Base-by-base conservation (phyloP, 169 alveolate species). In the Eimeria brunetti region DNA sequence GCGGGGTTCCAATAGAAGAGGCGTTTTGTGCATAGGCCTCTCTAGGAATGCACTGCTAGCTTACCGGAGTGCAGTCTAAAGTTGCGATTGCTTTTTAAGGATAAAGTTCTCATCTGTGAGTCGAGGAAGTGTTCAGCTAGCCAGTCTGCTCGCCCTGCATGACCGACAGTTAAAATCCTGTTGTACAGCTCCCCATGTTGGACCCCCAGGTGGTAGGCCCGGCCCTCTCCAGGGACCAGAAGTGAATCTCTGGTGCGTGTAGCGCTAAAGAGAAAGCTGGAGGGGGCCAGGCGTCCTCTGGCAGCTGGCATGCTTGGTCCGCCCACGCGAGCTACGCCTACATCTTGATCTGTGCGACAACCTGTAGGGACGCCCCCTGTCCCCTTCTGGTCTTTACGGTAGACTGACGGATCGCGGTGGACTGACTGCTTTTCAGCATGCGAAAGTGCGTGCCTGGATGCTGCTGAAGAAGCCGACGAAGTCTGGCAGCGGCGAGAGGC, bases 141-240 rank as follows among this genome's bases (percentile, higher is more conserved):
- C 86, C 62, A 36, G 78, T 91, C 96, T 51, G 97, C 97, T 27
- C 97, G 51, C 56, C 88, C 95, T 36, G 84, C 78, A 69, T 88
- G 92, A 12, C 97, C 97, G 18, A 95, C 97, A 2, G 96, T 91
- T 18, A 95, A 73, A 27, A 95, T 89, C 20, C 97, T 88, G 84
- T 41, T 49, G n/a, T 89, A 33, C 36, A 95, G 60, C 69, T 95
- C 97, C 22, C 96, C 96, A 30, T 75, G 80, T 64, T 94, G 86
- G 58, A 75, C 95, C 16, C 96, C 96, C 69, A 94, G 86, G 49
- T 94, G 96, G 69, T 94, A 94, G 44, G 94, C 94, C 6, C 94
- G 69, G n/a, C 96, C 96, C 38, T 94, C 92, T 44, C 92, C 94
- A 49, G 96, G 96, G 38, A 89, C 89, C 94, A 81, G 90, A 0